A percentile compares a stretch with the other conserved stretches of the same genome.
Conservation (phyloP, 2,329 filamentous ascomycete species). For the Cercospora berteroae region DNA sequence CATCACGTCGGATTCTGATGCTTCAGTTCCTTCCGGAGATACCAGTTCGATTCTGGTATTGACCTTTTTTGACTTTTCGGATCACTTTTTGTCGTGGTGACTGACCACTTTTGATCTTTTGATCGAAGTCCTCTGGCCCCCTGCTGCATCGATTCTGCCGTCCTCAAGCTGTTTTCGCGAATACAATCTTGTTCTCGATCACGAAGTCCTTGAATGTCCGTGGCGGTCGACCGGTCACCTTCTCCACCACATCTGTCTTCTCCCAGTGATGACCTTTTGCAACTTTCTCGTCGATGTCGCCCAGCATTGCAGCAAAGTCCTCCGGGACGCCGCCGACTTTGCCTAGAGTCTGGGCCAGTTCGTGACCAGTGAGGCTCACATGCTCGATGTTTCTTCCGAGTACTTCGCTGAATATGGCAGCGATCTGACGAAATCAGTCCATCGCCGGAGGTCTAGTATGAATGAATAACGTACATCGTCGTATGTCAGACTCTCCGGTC, state of each 20-base stretch:
- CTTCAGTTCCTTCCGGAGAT: not conserved
- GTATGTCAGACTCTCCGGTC: slow-evolving; percentile 37
- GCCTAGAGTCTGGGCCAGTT: slow-evolving; percentile 8
- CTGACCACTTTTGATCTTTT: not conserved
- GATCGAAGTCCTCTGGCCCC: not conserved
- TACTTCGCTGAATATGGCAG: slow-evolving; percentile 14
- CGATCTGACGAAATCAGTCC: slow-evolving; percentile 6
- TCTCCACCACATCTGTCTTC: slow-evolving; percentile 14
- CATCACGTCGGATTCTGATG: not conserved
- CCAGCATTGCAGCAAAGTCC: slow-evolving; percentile 16
- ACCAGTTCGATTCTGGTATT: not conserved
- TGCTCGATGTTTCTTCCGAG: slow-evolving; percentile 17
- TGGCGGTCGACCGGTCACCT: slow-evolving; percentile 10
- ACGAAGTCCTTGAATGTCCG: slow-evolving; percentile 13
- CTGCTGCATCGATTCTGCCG: not conserved
- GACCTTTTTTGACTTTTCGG: not conserved
- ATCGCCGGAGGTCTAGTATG: not conserved
- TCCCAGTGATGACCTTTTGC: slow-evolving; percentile 9
- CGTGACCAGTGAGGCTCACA: slow-evolving; percentile 6
- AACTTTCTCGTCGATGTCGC: slow-evolving; percentile 16
- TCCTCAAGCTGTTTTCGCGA: not conserved
- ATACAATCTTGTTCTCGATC: slow-evolving; percentile 13
- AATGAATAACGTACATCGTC: slow-evolving; percentile 26
- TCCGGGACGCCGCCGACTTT: not conserved
- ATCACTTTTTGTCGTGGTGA: not conserved